Evolutionary conservation across 2,329 filamentous ascomycete genomes (phyloP), one percentile per base, ranked within the genome.

Genomic region (Phialophora tarda): DNA sequence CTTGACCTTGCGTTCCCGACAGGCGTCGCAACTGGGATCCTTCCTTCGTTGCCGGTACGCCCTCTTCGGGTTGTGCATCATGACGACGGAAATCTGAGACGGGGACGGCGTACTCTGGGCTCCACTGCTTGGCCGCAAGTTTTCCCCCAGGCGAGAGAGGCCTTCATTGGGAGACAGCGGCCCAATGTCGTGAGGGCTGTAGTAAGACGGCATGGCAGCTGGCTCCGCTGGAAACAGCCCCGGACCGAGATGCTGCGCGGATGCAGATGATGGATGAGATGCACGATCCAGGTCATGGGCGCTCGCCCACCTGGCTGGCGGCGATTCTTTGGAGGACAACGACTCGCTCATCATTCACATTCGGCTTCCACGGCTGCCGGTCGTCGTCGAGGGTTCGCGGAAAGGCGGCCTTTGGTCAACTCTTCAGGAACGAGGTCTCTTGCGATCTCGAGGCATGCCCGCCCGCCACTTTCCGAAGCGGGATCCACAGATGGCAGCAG

Each of bases 21-120:
- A 99, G 59, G 95, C 95, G 82, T 99, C 95, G 78, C 95, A 99
- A 75, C 93, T 98, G 1, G 95, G 95, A 74, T 99, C 95, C 77
- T 99, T 99, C 72, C 95, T 87, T 71, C 95, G 85, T 78, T 99
- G 95, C 26, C 95, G 88, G 81, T 98, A 99, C 2, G 95, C 94
- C 75, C 95, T 85, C 78, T 98, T 98, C 78, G 96, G 92, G 34
- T 90, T 86, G 72, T 91, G 90, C 71, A 86, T 77, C 73, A 83
- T 84, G 44, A 84, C 81, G 26, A 82, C 78, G 30, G 75, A 74
- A 32, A 77, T 72, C 63, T 78, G 77, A 63, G 73, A 67, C 1
- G 69, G 63, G 41, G 67, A 68, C 12, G 70, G 66, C 17, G 62
- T 67, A 28, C 59, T 62, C 32, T 61, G 63, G 26, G 53, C 64